These are phyloP conservation scores for Hypoxylon subgilvum DNA, from an alignment of 495 filamentous ascomycete species.

Conservation along the genomic window DNA sequence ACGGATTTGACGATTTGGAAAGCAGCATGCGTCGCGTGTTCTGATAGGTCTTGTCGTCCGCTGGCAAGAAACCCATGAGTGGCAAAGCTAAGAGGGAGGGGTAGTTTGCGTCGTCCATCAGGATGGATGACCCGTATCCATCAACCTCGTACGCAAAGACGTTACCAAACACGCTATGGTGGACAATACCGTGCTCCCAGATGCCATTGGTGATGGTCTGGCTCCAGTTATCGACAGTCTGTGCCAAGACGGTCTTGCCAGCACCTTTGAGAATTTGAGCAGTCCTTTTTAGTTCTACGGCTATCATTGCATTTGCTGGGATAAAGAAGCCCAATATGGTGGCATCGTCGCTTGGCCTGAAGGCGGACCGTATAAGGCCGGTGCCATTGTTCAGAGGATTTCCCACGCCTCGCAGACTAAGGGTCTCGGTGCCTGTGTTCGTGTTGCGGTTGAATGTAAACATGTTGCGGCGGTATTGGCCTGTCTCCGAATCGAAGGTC, in stretches of 20 bases:
- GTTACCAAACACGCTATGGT: conserved; percentile 78
- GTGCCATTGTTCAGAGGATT: conserved; percentile 89
- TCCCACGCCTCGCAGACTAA: conserved; percentile 79
- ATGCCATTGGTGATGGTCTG: conserved; percentile 75
- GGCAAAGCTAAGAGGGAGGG: conserved; percentile 89
- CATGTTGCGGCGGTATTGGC: conserved; percentile 68
- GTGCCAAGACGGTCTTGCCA: conserved; percentile 58
- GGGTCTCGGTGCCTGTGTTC: conserved; percentile 84
- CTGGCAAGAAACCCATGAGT: conserved; percentile 78
- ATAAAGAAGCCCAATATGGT: conserved; percentile 95
- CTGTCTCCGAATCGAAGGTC: conserved; percentile 74
- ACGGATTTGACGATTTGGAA: conserved; percentile 79
- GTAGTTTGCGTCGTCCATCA: conserved; percentile 98
- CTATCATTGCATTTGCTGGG: conserved; percentile 94
- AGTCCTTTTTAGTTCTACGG: conserved; percentile 82
- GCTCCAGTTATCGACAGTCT: conserved; percentile 65
- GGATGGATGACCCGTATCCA: conserved; percentile 84
- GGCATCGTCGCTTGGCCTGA: conserved; percentile 97
- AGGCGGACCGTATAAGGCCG: conserved; percentile 86
- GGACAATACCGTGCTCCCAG: conserved; percentile 88
- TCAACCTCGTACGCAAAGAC: conserved; percentile 98
- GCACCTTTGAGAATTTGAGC: conserved; percentile 69
- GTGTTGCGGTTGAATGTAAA: conserved; percentile 89
- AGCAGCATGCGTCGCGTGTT: conserved; percentile 95
- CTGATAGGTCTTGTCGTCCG: conserved; percentile 72